These are phyloP conservation scores for Inonotus obliquus DNA, from an alignment of 1,284 basidiomycete genomes.

Conservation along the genomic window DNA sequence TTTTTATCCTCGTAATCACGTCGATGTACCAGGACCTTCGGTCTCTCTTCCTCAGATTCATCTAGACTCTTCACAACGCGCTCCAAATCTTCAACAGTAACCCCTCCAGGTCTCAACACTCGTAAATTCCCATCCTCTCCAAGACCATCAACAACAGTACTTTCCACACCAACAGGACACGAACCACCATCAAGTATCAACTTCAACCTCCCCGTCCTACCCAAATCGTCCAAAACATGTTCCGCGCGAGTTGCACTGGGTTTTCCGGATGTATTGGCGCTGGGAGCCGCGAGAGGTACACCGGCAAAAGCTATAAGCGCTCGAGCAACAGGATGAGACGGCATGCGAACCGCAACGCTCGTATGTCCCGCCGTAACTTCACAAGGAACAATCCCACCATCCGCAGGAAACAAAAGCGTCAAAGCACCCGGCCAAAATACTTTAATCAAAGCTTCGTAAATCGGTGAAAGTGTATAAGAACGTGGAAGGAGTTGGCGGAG, in stretches of 20 bases:
- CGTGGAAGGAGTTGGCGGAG: slow-evolving; percentile 67
- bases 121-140: slow-evolving; percentile 70
- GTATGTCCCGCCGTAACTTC: slow-evolving; percentile 75
- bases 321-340: slow-evolving; percentile 87
- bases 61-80: slow-evolving; percentile 43
- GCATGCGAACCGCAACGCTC: slow-evolving; percentile 93
- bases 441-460: slow-evolving; percentile 72
- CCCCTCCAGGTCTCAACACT: slow-evolving; percentile 87
- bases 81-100: slow-evolving; percentile 87
- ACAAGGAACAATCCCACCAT: slow-evolving; percentile 48
- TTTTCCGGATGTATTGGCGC: slow-evolving; percentile 91
- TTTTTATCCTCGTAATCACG: slow-evolving; percentile 66
- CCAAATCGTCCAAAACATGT: slow-evolving; percentile 82
- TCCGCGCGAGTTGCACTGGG: slow-evolving; percentile 91
- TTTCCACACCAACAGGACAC: slow-evolving; percentile 90
- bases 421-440: slow-evolving; percentile 95
- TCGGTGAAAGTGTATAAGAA: slow-evolving; percentile 50
- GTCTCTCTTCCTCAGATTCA: slow-evolving; percentile 30
- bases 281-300: slow-evolving; percentile 88
- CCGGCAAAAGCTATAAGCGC: slow-evolving; percentile 79
- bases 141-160: slow-evolving; percentile 91
- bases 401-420: slow-evolving; percentile 86
- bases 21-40: slow-evolving; percentile 67
- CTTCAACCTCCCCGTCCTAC: slow-evolving; percentile 54
- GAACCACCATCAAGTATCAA: slow-evolving; percentile 92